These are phyloP conservation scores for Aureobasidium vineae DNA, from an alignment of 2,329 filamentous ascomycete species.

Conservation along the genomic window DNA sequence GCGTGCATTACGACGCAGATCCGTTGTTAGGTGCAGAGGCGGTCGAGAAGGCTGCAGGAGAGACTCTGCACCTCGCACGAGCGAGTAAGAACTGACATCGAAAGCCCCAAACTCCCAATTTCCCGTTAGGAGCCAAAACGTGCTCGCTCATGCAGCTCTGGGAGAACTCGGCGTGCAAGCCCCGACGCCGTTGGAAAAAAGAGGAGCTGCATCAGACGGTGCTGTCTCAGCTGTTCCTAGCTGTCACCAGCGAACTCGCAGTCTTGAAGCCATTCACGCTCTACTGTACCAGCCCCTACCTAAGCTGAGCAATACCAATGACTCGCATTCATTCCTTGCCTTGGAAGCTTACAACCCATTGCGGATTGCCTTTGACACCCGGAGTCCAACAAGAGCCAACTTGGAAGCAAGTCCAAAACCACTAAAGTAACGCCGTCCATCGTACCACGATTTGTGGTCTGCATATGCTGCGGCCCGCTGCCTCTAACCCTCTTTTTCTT, in stretches of 20 bases:
- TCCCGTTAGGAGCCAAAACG: background rate
- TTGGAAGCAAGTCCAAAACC: slow-evolving; percentile 7
- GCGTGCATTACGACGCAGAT: background rate
- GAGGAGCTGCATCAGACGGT: background rate
- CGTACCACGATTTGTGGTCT: background rate
- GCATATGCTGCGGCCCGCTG: slow-evolving; percentile 12
- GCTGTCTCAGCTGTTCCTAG: slow-evolving; percentile 17
- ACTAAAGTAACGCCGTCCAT: background rate
- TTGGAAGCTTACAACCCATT: background rate
- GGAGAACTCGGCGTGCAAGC: background rate
- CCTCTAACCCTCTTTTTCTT: slow-evolving; percentile 6
- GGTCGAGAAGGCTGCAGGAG: slow-evolving; percentile 11
- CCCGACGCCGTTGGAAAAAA: slow-evolving; percentile 4
- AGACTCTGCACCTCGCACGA: background rate
- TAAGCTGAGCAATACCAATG: background rate
- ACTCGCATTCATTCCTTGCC: background rate
- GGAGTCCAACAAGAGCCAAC: background rate
- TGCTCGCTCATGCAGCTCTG: background rate
- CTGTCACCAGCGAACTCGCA: slow-evolving; percentile 12
- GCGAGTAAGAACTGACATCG: slow-evolving; percentile 1
- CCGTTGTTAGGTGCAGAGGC: background rate
- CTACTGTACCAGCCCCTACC: background rate
- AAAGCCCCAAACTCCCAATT: background rate
- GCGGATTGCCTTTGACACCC: background rate
- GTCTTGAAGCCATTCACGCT: background rate